phyloP scores from a whole-genome alignment of 495 filamentous ascomycete species.

The Jackrogersella multiformis region DNA sequence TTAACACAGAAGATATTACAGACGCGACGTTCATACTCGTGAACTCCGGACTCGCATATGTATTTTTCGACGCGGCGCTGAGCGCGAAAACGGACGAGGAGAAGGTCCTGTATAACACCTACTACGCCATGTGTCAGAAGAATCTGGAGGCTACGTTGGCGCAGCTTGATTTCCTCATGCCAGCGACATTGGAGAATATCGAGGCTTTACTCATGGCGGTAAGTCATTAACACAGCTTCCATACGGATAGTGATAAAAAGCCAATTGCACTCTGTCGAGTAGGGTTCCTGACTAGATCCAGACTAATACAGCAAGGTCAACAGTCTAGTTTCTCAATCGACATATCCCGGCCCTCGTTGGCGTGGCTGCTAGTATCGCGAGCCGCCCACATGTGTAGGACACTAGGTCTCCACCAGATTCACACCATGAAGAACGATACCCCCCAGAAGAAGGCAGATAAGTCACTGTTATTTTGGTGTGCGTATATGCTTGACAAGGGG shows the following conservation, averaged over 20 bases:
- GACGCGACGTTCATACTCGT: slow-evolving; percentile 65
- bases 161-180: slow-evolving; percentile 66
- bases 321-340: slow-evolving; percentile 66
- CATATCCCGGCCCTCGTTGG: slow-evolving; percentile 68
- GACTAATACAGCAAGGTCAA: background rate
- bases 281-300: background rate
- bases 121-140: slow-evolving; percentile 58
- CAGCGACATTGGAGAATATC: slow-evolving; percentile 65
- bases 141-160: slow-evolving; percentile 69
- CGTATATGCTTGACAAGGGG: slow-evolving; percentile 68
- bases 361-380: slow-evolving; percentile 67
- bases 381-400: slow-evolving; percentile 69
- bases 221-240: slow-evolving; percentile 28
- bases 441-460: slow-evolving; percentile 50
- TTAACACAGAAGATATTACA: slow-evolving; percentile 65
- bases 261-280: background rate
- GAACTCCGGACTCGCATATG: slow-evolving; percentile 64
- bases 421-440: slow-evolving; percentile 60
- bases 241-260: background rate
- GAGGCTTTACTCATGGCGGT: slow-evolving; percentile 68
- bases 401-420: slow-evolving; percentile 69
- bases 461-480: slow-evolving; percentile 68
- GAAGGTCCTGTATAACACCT: slow-evolving; percentile 51
- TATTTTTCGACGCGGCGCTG: slow-evolving; percentile 62
- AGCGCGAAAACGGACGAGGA: slow-evolving; percentile 45